Evolutionary conservation across 371 early-diverging fungal species (phyloP), one percentile per base, ranked within the genome.

Genomic region (Mortierella polycephala): DNA sequence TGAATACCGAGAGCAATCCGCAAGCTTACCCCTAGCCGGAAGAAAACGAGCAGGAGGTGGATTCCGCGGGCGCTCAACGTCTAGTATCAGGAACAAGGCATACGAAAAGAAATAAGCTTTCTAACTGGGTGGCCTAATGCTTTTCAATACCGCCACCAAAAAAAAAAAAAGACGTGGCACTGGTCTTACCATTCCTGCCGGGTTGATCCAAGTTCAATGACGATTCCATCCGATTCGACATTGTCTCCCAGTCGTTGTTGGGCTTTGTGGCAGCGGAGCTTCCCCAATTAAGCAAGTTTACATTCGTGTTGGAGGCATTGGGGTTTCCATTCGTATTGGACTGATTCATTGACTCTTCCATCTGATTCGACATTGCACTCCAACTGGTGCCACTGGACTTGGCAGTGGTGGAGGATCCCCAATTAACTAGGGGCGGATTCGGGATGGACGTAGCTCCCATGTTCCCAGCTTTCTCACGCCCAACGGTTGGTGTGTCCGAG

Each of bases 401-500:
- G 14, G 57, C 4, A 6, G 44, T 5, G 16, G 58, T 12, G 41
- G 58, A 10, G 44, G 18, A 41, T 18, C 44, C 41, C 58, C 44
- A 57, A 18, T 18, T 18, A 18, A 7, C 51, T 5, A 18, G n/a
- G 30, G 1, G 2, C 3, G 45, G 42, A 13, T 51, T 21, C 16
- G 46, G 2, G 46, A 9, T 20, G 23, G 40, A 56, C 14, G 39
- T 40, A 42, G 30, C 30, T 30, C 30, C 4, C 2, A 30, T 4
- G 30, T 30, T 30, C 30, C 20, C 40, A 16, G 51, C 9, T 12
- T 3, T 52, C n/a, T 46, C 20, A 20, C 16, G n/a, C n/a, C 7
- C 21, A 18, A 41, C 41, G 16, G 41, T 51, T 18, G 62, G 52
- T 11, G 41, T 40, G 23, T 54, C 63, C 53, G 54, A 53, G 44